Conservation (phyloP, 768 basidiomycete genomes). For the Kondoa malvinella region DNA sequence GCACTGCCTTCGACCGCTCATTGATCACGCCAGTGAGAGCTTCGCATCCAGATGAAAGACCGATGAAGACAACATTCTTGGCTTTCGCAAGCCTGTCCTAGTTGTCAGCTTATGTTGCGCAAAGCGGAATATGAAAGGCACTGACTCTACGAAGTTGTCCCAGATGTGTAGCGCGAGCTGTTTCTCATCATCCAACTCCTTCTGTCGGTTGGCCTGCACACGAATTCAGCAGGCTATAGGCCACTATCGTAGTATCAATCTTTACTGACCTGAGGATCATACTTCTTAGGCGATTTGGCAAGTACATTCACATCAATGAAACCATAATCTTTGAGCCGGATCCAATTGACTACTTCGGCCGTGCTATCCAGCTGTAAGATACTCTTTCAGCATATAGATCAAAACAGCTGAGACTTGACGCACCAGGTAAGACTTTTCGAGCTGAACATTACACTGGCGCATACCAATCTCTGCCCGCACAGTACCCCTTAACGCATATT, state of each 20-base stretch:
- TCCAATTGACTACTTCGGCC: conserved; percentile 62
- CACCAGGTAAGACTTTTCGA: conserved; percentile 75
- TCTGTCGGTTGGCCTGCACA: conserved; percentile 12
- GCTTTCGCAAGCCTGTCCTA: conserved; percentile 33
- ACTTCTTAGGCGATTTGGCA: conserved; percentile 26
- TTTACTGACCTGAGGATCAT: conserved; percentile 30
- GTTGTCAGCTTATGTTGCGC: conserved; percentile 4
- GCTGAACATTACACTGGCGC: conserved; percentile 41
- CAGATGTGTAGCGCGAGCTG: conserved; percentile 69
- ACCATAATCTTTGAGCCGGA: conserved; percentile 44
- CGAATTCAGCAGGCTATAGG: background rate
- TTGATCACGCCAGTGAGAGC: conserved; percentile 58
- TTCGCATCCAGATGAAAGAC: conserved; percentile 69
- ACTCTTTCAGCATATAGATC: conserved; percentile 8
- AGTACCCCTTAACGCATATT: conserved; percentile 49
- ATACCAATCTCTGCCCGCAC: conserved; percentile 53
- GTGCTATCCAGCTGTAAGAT: conserved; percentile 65
- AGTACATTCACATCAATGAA: conserved; percentile 75
- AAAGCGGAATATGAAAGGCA: conserved; percentile 1
- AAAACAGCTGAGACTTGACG: conserved; percentile 13
- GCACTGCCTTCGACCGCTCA: conserved; percentile 41
- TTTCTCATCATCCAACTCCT: conserved; percentile 27
- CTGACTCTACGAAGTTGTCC: conserved; percentile 91
- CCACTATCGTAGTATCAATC: conserved; percentile 30
- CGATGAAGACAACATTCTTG: conserved; percentile 58